Evolutionary conservation across 1,284 basidiomycete species (phyloP).

Genomic region (Xanthoconium separans): DNA sequence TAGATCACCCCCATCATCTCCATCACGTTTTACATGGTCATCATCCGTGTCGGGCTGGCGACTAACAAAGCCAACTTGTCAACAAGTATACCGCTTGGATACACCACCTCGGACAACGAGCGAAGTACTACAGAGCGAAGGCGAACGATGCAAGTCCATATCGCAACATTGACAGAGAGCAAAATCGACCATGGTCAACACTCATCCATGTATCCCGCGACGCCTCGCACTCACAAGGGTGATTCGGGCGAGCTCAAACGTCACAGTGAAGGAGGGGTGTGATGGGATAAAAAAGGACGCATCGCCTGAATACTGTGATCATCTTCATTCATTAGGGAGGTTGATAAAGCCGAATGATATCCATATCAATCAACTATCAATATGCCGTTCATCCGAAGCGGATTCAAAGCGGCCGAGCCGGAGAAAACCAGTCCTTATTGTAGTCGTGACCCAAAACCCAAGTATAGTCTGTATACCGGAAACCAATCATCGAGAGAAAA

Average conservation of each 20-base stretch:
- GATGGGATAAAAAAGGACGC: too few species aligned
- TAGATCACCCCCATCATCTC: constrained; percentile 9
- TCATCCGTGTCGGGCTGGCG: constrained; percentile 1
- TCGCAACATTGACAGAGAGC: neutral
- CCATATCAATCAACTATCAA: too few species aligned
- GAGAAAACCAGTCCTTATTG: too few species aligned
- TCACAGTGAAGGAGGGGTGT: neutral
- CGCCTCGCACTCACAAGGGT: neutral
- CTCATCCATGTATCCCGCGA: neutral
- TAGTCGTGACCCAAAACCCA: too few species aligned
- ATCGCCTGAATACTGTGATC: too few species aligned
- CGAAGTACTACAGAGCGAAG: neutral
- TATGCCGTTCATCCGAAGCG: too few species aligned
- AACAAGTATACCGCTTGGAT: neutral
- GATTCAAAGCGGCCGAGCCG: too few species aligned
- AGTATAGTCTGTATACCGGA: too few species aligned
- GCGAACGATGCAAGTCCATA: neutral
- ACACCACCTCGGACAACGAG: neutral
- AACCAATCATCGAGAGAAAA: too few species aligned
- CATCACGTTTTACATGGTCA: constrained; percentile 8
- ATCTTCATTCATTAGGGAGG: too few species aligned
- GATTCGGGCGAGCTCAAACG: neutral
- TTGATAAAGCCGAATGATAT: too few species aligned
- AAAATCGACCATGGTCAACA: neutral
- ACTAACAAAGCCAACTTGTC: neutral